Evolutionary conservation across 2,329 filamentous ascomycete genomes (phyloP), one percentile per base, ranked within the genome.

Genomic region (Talaromyces pinophilus): DNA sequence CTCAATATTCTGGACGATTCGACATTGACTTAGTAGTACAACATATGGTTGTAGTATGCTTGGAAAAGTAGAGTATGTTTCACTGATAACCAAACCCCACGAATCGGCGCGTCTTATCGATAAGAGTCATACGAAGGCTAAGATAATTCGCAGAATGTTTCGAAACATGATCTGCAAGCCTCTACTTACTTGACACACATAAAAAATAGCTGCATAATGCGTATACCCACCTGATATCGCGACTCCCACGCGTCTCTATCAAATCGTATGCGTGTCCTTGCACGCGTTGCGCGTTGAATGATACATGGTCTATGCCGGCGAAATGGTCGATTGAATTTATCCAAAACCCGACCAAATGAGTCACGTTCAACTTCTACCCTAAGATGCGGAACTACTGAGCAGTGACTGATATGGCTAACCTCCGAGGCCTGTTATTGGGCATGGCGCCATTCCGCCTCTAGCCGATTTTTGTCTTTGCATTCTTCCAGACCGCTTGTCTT

Each of bases 151-250:
- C 10, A 57, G n/a, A n/a, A 40, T 62, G 60, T 62, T 62, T 62
- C 60, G 60, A 62, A 62, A 62, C 60, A 62, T 52, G 60, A 62
- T 62, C 48, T 62, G 22, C 60, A 38, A 38, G 57, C 22, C 38
- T 60, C 57, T 10, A n/a, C n/a, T 19, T 33, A 30, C 15, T 46
- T 60, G 38, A 40, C 15, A 17, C 19, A 15, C 19, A 17, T 6
- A 11, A 11, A n/a, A 13, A 19, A 60, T 17, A 28, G 55, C 22
- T 59, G 55, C 55, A 59, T 40, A 28, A 59, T 59, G 13, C 35
- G 54, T 17, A 25, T 17, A 59, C 10, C 10, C 25, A 60, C 57
- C 38, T 46, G 57, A 60, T 60, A 25, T 38, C 57, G 57, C 19
- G 38, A 46, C 11, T 28, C 38, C 44, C 40, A 60, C 57, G 57